Evolutionary conservation across 1,284 basidiomycete genomes (phyloP).

Genomic region (Ceratobasidium sp.): DNA sequence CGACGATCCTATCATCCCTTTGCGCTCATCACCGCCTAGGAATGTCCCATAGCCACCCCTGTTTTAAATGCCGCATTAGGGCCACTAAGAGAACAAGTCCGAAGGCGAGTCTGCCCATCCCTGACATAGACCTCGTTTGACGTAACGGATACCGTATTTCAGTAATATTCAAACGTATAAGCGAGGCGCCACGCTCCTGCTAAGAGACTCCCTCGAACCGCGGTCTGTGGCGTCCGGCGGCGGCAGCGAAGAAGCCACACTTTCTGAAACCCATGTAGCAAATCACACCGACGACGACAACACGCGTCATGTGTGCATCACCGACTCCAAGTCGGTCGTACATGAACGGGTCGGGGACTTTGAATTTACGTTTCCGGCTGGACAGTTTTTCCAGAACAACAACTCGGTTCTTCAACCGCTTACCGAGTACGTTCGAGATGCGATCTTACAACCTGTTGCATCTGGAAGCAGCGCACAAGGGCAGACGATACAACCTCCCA

Average conservation of each 20-base stretch:
- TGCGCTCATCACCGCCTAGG: constrained; percentile 55
- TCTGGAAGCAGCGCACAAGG: constrained; percentile 38
- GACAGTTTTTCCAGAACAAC: constrained; percentile 98
- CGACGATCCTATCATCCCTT: background rate
- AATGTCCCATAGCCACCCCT: constrained; percentile 91
- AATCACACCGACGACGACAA: constrained; percentile 40
- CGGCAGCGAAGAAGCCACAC: constrained; percentile 26
- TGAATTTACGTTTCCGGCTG: constrained; percentile 87
- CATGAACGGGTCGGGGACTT: constrained; percentile 85
- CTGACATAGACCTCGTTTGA: background rate
- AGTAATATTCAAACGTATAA: constrained; percentile 86
- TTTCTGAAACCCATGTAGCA: constrained; percentile 16
- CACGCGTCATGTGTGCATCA: constrained; percentile 72
- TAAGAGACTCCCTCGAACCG: constrained; percentile 81
- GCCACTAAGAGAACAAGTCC: constrained; percentile 69
- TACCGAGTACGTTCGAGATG: constrained; percentile 79
- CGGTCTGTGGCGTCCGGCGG: constrained; percentile 40
- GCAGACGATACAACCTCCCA: constrained; percentile 58
- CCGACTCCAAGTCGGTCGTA: constrained; percentile 80
- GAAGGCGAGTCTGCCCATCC: constrained; percentile 62
- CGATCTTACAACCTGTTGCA: constrained; percentile 62
- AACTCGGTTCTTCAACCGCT: constrained; percentile 88
- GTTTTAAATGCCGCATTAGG: constrained; percentile 77
- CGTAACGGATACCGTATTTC: constrained; percentile 30
- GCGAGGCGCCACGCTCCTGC: constrained; percentile 87